Conservation (phyloP, 345 rosid species). For the Cochlearia excelsa region DNA sequence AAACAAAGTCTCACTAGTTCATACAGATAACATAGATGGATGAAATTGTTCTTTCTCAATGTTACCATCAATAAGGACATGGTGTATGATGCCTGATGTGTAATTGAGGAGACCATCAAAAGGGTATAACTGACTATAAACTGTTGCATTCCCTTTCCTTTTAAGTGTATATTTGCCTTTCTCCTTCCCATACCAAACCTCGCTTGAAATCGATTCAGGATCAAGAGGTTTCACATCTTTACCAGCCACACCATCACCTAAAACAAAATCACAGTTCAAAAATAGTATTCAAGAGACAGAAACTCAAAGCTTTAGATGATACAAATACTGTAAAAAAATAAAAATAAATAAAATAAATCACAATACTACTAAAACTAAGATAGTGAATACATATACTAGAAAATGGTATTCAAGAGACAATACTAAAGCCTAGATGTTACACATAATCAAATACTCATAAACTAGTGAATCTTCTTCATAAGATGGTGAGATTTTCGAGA, state of each 20-base stretch:
- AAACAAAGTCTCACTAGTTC: not conserved
- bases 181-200: constrained; percentile 66
- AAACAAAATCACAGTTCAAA: constrained; percentile 15
- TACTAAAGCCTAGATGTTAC: not conserved
- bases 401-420: not conserved
- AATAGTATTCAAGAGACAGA: not conserved
- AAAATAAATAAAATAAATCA: not conserved
- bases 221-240: constrained; percentile 56
- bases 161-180: constrained; percentile 46
- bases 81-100: constrained; percentile 85
- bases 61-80: constrained; percentile 66
- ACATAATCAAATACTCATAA: not conserved
- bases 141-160: constrained; percentile 48
- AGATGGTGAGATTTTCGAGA: no score
- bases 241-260: constrained; percentile 71
- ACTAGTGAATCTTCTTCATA: no score
- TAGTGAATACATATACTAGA: not conserved
- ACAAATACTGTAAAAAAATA: not conserved
- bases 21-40: not conserved
- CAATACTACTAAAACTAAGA: not conserved
- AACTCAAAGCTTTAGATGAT: not conserved
- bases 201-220: constrained; percentile 53
- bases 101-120: constrained; percentile 76
- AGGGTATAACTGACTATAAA: constrained; percentile 76
- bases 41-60: not conserved